Percentiles rank a stretch among this genome's conserved stretches.
Conservation (phyloP, 2,329 filamentous ascomycete species). For the Aspergillus sp. region DNA sequence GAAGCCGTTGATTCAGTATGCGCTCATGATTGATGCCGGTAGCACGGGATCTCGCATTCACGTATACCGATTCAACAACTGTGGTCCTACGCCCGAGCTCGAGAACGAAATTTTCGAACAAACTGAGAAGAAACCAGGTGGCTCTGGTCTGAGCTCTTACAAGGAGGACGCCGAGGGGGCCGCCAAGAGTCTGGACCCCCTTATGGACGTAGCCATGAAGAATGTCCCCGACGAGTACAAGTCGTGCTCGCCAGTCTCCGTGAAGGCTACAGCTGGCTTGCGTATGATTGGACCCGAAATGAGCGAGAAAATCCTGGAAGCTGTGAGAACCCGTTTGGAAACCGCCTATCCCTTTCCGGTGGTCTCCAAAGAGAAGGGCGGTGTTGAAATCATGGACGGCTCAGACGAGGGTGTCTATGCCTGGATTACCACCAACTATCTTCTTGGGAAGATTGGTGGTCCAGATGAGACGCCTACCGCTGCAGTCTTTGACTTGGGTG, state of each 20-base stretch:
- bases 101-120: constrained; percentile 90
- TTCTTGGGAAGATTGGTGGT: constrained; percentile 92
- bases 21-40: constrained; percentile 96
- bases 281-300: constrained; percentile 76
- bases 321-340: constrained; percentile 78
- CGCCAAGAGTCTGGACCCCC: constrained; percentile 77
- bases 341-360: constrained; percentile 91
- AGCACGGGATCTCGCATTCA: constrained; percentile 97
- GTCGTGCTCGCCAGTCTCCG: constrained; percentile 87
- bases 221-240: constrained; percentile 83
- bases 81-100: constrained; percentile 86
- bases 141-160: constrained; percentile 78
- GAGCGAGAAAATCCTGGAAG: constrained; percentile 74
- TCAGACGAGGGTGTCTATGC: constrained; percentile 96
- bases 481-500: constrained; percentile 91
- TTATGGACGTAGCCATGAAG: constrained; percentile 79
- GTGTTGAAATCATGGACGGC: constrained; percentile 95
- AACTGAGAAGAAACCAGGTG: constrained; percentile 76
- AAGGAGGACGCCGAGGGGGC: constrained; percentile 78
- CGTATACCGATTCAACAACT: constrained; percentile 99
- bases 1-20: constrained; percentile 94
- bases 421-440: constrained; percentile 98
- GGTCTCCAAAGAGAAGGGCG: constrained; percentile 73
- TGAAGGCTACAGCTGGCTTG: constrained; percentile 93
- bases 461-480: constrained; percentile 86